Evolutionary conservation across 1,139 yeast species (phyloP).

Genomic region (Yamadazyma jaroonii): DNA sequence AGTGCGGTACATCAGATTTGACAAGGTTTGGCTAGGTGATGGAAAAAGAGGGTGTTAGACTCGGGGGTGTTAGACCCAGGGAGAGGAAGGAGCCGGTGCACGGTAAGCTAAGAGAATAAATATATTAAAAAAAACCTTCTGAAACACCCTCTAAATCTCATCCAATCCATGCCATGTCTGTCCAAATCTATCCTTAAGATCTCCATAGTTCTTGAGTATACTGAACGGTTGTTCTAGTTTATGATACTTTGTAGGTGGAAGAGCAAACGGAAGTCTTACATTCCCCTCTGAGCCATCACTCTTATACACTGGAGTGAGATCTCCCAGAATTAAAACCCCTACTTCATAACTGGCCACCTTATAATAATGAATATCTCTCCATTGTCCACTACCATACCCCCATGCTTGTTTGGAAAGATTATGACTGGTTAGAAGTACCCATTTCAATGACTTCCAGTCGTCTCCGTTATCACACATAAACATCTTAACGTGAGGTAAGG

Average conservation of each 20-base stretch:
- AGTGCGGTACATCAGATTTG: too few relatives aligned
- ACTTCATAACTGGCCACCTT: constrained; percentile 50
- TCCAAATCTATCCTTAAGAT: constrained; percentile 10
- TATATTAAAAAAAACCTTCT: too few relatives aligned
- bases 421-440: constrained; percentile 68
- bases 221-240: constrained; percentile 52
- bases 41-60: too few relatives aligned
- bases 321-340: constrained; percentile 46
- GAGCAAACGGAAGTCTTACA: constrained; percentile 50
- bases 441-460: constrained; percentile 47
- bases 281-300: constrained; percentile 33
- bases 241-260: constrained; percentile 46
- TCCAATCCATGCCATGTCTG: constrained; percentile 8
- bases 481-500: constrained; percentile 41
- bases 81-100: too few relatives aligned
- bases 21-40: too few relatives aligned
- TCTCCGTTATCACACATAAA: constrained; percentile 46
- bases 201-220: constrained; percentile 10
- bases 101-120: too few relatives aligned
- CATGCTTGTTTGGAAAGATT: constrained; percentile 68
- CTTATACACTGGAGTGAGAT: constrained; percentile 37
- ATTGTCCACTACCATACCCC: constrained; percentile 39
- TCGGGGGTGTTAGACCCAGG: too few relatives aligned
- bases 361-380: constrained; percentile 19
- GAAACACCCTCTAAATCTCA: not conserved